phyloP scores from a whole-genome alignment of 2,329 filamentous ascomycete species.

The Paecilomyces variotii region DNA sequence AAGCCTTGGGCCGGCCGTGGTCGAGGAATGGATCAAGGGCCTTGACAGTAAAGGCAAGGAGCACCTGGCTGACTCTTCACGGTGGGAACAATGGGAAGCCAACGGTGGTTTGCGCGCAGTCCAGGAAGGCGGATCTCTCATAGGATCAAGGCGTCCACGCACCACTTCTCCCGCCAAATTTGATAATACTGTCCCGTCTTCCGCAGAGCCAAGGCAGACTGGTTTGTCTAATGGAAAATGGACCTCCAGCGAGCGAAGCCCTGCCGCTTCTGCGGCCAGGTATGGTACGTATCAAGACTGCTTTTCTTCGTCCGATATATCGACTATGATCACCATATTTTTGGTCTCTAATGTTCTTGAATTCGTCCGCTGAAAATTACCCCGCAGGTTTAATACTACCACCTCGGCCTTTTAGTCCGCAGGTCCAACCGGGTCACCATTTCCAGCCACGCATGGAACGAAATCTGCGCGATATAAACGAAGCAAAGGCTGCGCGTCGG shows the following conservation, averaged over 20 bases:
- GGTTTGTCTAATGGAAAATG: conserved; percentile 4
- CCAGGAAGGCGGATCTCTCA: conserved; percentile 10
- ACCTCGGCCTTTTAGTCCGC: conserved; percentile 4
- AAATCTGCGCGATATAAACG: conserved; percentile 55
- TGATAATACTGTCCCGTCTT: background rate
- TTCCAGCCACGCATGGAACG: conserved; percentile 33
- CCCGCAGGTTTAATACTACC: conserved; percentile 5
- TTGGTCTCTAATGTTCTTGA: background rate
- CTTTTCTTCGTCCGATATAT: background rate
- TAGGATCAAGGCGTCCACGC: background rate
- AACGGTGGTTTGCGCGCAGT: conserved; percentile 23
- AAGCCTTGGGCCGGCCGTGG: conserved; percentile 57
- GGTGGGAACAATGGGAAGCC: conserved; percentile 69
- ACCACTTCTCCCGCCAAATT: background rate
- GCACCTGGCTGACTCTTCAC: conserved; percentile 51
- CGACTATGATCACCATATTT: background rate
- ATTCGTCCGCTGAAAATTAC: background rate
- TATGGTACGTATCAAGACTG: conserved; percentile 8
- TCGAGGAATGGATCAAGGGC: conserved; percentile 74
- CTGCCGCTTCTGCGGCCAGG: conserved; percentile 1
- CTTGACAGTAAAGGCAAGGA: conserved; percentile 56
- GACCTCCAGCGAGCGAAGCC: conserved; percentile 1
- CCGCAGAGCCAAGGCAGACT: background rate
- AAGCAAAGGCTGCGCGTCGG: conserved; percentile 56
- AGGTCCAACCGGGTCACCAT: background rate